Percentiles rank a stretch among this genome's conserved stretches.
phyloP scores from a whole-genome alignment of 2,329 filamentous ascomycete genomes.

The Botrytis medusae region DNA sequence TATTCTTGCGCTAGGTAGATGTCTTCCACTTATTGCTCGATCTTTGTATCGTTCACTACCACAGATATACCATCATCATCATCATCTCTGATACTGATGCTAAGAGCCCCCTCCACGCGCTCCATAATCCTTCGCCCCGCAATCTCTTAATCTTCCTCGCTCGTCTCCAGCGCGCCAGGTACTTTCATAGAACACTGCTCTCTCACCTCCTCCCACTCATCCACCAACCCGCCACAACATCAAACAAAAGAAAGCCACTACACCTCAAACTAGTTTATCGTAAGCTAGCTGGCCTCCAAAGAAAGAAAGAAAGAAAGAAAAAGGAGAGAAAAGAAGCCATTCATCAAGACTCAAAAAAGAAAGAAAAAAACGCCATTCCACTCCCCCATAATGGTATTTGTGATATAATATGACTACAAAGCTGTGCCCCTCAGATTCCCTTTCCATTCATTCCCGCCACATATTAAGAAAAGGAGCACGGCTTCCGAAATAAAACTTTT shows the following conservation, averaged over 20 bases:
- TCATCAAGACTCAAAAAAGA: slow-evolving; percentile 1
- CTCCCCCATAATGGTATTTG: slow-evolving; percentile 34
- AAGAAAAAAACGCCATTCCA: slow-evolving; percentile 15
- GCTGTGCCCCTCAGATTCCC: slow-evolving; percentile 20
- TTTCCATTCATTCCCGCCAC: slow-evolving; percentile 21
- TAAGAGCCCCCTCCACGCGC: too few species aligned
- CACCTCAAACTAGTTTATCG: background rate
- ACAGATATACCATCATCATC: background rate
- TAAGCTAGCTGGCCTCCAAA: slow-evolving; percentile 1
- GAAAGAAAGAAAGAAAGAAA: background rate
- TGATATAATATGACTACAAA: slow-evolving; percentile 35
- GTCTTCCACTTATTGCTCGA: background rate
- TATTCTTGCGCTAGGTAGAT: background rate
- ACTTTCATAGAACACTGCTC: background rate
- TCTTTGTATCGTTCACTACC: background rate
- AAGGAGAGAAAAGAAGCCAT: slow-evolving; percentile 1
- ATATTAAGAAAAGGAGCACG: slow-evolving; percentile 17
- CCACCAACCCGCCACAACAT: background rate
- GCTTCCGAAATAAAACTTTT: slow-evolving; percentile 28
- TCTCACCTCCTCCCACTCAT: background rate
- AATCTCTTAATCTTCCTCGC: background rate
- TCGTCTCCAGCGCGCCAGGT: background rate
- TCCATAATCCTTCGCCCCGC: background rate
- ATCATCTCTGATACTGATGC: background rate
- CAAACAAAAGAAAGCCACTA: background rate